Evolutionary conservation across 306 rosid genomes (phyloP), one percentile per base, ranked within the genome.

Genomic region (Prunus campanulata): DNA sequence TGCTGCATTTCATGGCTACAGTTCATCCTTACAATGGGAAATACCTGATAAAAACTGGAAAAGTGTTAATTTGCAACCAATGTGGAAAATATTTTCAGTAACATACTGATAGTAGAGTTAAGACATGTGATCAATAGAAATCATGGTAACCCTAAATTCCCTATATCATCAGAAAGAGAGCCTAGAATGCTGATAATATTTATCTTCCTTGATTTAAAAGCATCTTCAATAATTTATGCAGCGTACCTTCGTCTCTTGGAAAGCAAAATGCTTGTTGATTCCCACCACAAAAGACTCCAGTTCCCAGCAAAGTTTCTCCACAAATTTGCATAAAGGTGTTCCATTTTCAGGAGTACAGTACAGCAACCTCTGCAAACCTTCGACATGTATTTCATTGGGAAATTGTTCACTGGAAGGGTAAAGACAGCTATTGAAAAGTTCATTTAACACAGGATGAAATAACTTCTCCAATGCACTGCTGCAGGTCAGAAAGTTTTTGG

Each of bases 221-320:
- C 16, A 62, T 39, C 42, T 62, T 30, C 20, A 62, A 29, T 22
- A 2, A 19, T 20, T 11, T 13, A 76, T 11, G 71, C 25, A 64
- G 65, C 60, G 47, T 89, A 95, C 98, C 97, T 90, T 86, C 61
- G 74, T 81, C 89, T 92, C 97, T 64, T 85, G 92, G 71, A 90
- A 83, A 83, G 75, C 62, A 68, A 95, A 92, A 68, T 90, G 90
- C 74, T 84, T 89, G 85, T 71, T 76, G 79, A 95, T 85, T 79
- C 85, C 89, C 52, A 79, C 71, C 52, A 87, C 44, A 39, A 88
- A 91, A 56, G 84, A 79, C 82, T 89, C 91, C 20, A 95, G 87
- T 76, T 89, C 88, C 85, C 70, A 55, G 77, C 88, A 88, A 78
- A 95, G 91, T 78, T 88, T 86, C 71, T 88, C 92, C 66, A 89